phyloP scores from a whole-genome alignment of 345 rosid genomes.

The Populus alba region DNA sequence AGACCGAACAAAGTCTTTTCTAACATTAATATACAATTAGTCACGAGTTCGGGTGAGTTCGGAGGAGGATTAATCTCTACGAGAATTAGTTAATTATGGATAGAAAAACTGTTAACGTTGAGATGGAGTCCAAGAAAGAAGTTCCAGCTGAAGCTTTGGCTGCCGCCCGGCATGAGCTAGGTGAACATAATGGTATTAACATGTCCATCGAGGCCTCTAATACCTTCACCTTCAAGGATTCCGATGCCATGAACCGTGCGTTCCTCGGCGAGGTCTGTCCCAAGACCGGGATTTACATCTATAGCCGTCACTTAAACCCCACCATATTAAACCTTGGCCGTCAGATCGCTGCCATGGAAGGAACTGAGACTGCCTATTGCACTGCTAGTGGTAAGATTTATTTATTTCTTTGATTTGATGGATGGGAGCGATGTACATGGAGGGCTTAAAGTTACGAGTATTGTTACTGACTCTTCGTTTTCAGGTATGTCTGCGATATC shows the following conservation, averaged over 20 bases:
- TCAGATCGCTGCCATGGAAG: constrained; percentile 96
- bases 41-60: too few relatives aligned
- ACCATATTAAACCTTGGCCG: constrained; percentile 88
- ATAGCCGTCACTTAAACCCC: constrained; percentile 97
- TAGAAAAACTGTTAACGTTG: too few relatives aligned
- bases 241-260: constrained; percentile 86
- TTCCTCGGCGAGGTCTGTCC: constrained; percentile 95
- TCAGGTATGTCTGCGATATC: constrained; percentile 97
- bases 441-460: too few relatives aligned
- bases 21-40: too few relatives aligned
- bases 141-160: constrained; percentile 87
- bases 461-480: neutral
- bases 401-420: neutral
- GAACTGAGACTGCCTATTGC: constrained; percentile 96
- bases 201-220: constrained; percentile 99
- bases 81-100: too few relatives aligned
- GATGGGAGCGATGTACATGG: too few relatives aligned
- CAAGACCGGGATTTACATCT: constrained; percentile 83
- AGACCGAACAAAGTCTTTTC: too few relatives aligned
- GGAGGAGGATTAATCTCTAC: too few relatives aligned
- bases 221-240: constrained; percentile 98
- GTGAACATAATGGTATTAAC: constrained; percentile 96
- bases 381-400: constrained; percentile 78
- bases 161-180: constrained; percentile 76
- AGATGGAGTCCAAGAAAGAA: neutral